phyloP scores from a whole-genome alignment of 441 rosid genomes.

The Pelargonium australe region DNA sequence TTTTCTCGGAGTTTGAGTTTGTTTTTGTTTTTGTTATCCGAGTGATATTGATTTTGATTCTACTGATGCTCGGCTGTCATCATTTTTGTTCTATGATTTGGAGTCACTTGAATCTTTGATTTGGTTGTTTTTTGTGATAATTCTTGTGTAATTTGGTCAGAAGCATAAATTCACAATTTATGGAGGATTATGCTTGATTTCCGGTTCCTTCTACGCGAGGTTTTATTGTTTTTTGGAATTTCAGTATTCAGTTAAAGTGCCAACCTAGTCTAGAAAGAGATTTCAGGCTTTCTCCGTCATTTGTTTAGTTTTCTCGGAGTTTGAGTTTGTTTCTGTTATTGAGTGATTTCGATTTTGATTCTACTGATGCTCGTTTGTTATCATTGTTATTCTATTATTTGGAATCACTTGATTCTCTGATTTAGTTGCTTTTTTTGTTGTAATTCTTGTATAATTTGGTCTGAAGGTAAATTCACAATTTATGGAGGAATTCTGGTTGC shows the following conservation, averaged over 20 bases:
- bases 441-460: neutral
- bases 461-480: neutral
- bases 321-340: neutral
- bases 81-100: too few species aligned
- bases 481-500: too few species aligned
- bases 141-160: neutral
- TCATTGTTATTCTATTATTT: neutral
- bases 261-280: neutral
- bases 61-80: neutral
- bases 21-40: neutral
- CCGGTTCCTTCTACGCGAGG: neutral
- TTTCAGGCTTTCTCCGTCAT: neutral
- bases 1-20: constrained; percentile 2
- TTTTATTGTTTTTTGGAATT: neutral
- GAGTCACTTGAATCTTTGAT: neutral
- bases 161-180: neutral
- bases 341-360: neutral
- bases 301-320: constrained; percentile 6
- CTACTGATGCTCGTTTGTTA: neutral
- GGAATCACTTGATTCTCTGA: neutral
- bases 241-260: neutral
- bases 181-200: neutral
- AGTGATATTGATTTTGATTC: neutral
- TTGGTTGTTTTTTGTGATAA: neutral
- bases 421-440: neutral